Evolutionary conservation across 2,329 filamentous ascomycete genomes (phyloP).

Genomic region (Xylaria sp.): DNA sequence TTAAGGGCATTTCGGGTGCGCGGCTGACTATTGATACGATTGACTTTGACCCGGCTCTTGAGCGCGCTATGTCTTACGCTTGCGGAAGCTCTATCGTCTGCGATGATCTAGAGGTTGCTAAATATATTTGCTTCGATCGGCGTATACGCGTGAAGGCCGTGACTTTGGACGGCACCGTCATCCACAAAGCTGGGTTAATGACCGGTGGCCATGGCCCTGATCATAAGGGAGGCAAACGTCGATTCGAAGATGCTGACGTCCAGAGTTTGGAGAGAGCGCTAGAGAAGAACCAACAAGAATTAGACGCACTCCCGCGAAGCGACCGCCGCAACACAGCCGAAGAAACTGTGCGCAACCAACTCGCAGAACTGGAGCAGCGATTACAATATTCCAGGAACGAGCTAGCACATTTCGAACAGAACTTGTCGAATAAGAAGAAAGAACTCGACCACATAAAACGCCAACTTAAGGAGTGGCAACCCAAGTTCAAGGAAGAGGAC

Average conservation of each 20-base stretch:
- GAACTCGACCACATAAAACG: conserved; percentile 78
- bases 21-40: conserved; percentile 95
- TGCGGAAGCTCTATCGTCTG: conserved; percentile 96
- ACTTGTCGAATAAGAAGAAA: conserved; percentile 83
- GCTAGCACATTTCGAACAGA: conserved; percentile 79
- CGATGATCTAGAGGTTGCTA: conserved; percentile 85
- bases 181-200: conserved; percentile 96
- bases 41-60: conserved; percentile 87
- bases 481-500: conserved; percentile 79
- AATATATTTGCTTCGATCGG: conserved; percentile 86
- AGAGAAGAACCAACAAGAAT: conserved; percentile 79
- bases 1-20: conserved; percentile 88
- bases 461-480: conserved; percentile 79
- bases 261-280: conserved; percentile 82
- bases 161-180: conserved; percentile 92
- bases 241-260: conserved; percentile 90
- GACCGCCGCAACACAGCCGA: conserved; percentile 81
- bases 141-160: conserved; percentile 93
- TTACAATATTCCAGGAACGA: conserved; percentile 79
- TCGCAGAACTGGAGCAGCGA: conserved; percentile 81
- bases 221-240: conserved; percentile 77
- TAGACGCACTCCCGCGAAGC: conserved; percentile 81
- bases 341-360: conserved; percentile 81
- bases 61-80: conserved; percentile 93
- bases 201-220: conserved; percentile 89